Percentiles rank a stretch among this genome's conserved stretches.
Evolutionary conservation across 2,329 filamentous ascomycete species (phyloP).

Genomic region (Fusarium sp.): DNA sequence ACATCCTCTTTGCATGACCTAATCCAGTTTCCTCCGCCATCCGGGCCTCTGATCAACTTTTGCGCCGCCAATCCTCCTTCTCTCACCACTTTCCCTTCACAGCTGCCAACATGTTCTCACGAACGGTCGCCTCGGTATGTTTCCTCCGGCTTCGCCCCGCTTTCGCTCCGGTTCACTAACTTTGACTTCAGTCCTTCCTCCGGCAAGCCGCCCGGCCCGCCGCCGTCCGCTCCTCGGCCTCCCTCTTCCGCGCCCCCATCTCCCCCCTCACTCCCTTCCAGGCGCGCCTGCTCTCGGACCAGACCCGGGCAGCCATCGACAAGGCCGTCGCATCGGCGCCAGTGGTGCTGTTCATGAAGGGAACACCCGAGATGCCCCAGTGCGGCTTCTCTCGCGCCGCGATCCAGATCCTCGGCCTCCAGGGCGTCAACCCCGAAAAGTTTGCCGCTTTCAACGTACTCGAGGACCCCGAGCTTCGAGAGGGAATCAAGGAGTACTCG

Average conservation of each 20-base stretch:
- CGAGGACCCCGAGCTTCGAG: conserved; percentile 87
- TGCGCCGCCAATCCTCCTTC: conserved; percentile 1
- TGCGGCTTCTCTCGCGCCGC: conserved; percentile 96
- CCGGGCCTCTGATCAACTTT: conserved; percentile 9
- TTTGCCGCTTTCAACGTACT: conserved; percentile 99
- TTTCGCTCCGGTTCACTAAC: conserved; percentile 14
- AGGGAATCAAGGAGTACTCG: conserved; percentile 98
- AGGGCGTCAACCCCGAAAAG: conserved; percentile 94
- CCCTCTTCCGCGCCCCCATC: conserved; percentile 42
- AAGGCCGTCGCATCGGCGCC: conserved; percentile 88
- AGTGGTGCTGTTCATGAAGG: conserved; percentile 99
- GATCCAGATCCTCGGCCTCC: conserved; percentile 93
- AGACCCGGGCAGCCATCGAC: conserved; percentile 87
- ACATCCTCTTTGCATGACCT: conserved; percentile 43
- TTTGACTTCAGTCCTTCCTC: conserved; percentile 46
- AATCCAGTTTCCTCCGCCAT: conserved; percentile 27
- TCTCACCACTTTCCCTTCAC: conserved; percentile 24
- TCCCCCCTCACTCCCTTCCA: conserved; percentile 51
- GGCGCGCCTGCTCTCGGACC: conserved; percentile 80
- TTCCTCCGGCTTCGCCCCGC: not conserved
- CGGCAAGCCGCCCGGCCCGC: conserved; percentile 54
- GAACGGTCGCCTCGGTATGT: conserved; percentile 44
- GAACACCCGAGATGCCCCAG: conserved; percentile 93
- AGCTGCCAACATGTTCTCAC: conserved; percentile 42
- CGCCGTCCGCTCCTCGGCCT: conserved; percentile 41